phyloP scores from a whole-genome alignment of 441 rosid species.

The Populus tomentosa region DNA sequence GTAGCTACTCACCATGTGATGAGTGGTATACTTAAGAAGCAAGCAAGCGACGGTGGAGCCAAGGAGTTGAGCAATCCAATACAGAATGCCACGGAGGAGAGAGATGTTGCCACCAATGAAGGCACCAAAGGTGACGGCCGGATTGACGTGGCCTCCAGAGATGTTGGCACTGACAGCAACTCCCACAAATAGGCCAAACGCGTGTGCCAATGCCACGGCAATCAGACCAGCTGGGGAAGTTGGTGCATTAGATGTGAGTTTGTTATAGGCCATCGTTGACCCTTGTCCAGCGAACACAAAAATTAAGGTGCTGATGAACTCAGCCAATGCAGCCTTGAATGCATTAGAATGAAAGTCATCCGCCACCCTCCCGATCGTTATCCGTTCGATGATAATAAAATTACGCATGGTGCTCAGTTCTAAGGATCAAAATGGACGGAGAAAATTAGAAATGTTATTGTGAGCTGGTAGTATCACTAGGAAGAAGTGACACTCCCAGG shows the following conservation, averaged over 20 bases:
- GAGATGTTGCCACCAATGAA: constrained; percentile 71
- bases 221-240: constrained; percentile 58
- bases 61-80: constrained; percentile 68
- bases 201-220: constrained; percentile 61
- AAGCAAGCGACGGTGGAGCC: constrained; percentile 66
- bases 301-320: constrained; percentile 57
- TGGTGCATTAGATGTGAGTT: constrained; percentile 54
- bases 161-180: constrained; percentile 61
- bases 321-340: constrained; percentile 62
- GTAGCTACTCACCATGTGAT: constrained; percentile 35
- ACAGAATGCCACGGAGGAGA: constrained; percentile 56
- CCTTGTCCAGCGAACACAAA: constrained; percentile 77
- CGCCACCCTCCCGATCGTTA: constrained; percentile 48
- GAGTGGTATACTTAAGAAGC: constrained; percentile 54
- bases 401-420: constrained; percentile 37
- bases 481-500: neutral
- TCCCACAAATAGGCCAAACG: constrained; percentile 56
- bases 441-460: no score
- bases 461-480: neutral
- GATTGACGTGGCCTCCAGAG: constrained; percentile 75
- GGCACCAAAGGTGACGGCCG: constrained; percentile 78
- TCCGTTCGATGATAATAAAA: constrained; percentile 28
- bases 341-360: constrained; percentile 51
- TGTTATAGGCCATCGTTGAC: constrained; percentile 73
- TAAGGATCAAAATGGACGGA: neutral